Percentiles rank a stretch among this genome's conserved stretches.
Evolutionary conservation across 306 rosid genomes (phyloP).

Genomic region (Trifolium repens): DNA sequence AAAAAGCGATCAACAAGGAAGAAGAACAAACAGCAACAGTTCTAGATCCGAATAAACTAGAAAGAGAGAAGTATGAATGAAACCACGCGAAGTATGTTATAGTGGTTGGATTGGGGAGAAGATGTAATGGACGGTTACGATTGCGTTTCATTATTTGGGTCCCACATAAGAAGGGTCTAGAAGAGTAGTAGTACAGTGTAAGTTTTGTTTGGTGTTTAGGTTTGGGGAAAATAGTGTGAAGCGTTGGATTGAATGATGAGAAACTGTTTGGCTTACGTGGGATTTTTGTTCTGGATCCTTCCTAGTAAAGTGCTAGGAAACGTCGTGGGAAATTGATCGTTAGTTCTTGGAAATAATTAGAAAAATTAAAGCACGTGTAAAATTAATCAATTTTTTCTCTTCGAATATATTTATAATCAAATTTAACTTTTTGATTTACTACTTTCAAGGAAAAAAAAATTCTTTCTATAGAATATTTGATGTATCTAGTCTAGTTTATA

Average conservation of each 20-base stretch:
- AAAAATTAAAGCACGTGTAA: too few species aligned
- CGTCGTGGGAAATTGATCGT: not conserved
- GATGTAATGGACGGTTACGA: conserved; percentile 10
- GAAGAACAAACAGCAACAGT: not conserved
- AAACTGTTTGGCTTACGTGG: not conserved
- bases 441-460: too few species aligned
- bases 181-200: not conserved
- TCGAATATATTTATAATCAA: too few species aligned
- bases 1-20: not conserved
- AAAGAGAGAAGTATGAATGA: not conserved
- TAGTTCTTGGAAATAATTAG: too few species aligned
- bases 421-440: too few species aligned
- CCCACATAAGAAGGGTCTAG: conserved; percentile 30
- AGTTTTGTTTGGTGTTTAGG: not conserved
- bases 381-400: too few species aligned
- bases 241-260: not conserved
- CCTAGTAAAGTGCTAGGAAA: not conserved
- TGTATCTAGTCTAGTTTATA: too few species aligned
- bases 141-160: not conserved
- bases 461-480: too few species aligned
- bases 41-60: conserved; percentile 24
- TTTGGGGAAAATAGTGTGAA: not conserved
- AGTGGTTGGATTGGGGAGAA: not conserved
- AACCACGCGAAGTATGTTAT: not conserved
- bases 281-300: conserved; percentile 28